phyloP scores from a whole-genome alignment of 1,284 basidiomycete genomes.

The Cutaneotrichosporon arboriforme region DNA sequence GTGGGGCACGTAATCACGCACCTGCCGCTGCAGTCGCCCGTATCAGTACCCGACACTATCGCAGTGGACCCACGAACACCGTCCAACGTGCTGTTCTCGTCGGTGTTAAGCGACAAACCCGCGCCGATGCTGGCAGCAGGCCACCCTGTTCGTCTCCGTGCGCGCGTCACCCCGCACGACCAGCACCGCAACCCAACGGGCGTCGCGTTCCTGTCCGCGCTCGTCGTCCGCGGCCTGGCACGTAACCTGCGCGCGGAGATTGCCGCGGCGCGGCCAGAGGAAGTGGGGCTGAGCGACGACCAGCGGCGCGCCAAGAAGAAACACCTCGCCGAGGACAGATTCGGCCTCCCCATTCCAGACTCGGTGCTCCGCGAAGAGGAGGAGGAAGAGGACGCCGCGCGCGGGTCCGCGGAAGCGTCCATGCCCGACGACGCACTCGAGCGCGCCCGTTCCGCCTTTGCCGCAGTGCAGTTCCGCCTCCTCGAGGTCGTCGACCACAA shows the following conservation, averaged over 20 bases:
- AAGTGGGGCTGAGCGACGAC: conserved; percentile 14
- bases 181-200: conserved; percentile 31
- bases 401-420: conserved; percentile 18
- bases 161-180: conserved; percentile 26
- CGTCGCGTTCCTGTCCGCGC: conserved; percentile 35
- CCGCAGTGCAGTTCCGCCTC: conserved; percentile 28
- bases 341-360: conserved; percentile 45
- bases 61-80: conserved; percentile 14
- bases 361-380: conserved; percentile 37
- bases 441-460: conserved; percentile 33
- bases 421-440: conserved; percentile 26
- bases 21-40: conserved; percentile 21
- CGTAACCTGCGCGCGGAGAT: conserved; percentile 33
- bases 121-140: conserved; percentile 25
- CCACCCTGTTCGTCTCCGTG: conserved; percentile 24
- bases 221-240: conserved; percentile 43
- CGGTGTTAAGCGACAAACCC: conserved; percentile 21
- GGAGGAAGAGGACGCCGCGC: conserved; percentile 33
- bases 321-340: conserved; percentile 37
- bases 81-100: conserved; percentile 7
- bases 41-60: conserved; percentile 17
- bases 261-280: conserved; percentile 16
- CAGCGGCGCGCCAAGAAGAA: conserved; percentile 31
- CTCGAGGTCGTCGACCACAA: conserved; percentile 34
- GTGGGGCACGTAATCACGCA: conserved; percentile 40